Conservation (phyloP, 495 filamentous ascomycete species). For the Glutinoglossum americanum region DNA sequence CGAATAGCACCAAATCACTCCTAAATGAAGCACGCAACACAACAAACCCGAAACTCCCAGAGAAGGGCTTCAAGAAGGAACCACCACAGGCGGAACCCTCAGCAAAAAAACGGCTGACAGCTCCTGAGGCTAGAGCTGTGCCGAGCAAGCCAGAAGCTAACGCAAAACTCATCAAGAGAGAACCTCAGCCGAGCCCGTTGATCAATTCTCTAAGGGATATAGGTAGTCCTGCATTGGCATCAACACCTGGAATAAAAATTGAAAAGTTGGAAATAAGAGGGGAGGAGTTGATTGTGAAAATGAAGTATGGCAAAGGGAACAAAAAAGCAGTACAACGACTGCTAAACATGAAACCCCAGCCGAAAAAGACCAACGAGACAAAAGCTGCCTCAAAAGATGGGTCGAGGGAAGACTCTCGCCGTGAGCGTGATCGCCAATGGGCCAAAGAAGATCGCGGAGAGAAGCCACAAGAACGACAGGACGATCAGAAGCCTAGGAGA, state of each 20-base stretch:
- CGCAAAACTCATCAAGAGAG: not conserved
- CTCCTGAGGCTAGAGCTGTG: not conserved
- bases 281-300: not conserved
- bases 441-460: not conserved
- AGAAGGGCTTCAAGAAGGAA: not conserved
- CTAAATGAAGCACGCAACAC: not conserved
- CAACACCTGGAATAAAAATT: not conserved
- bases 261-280: not conserved
- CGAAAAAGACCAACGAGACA: not conserved
- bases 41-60: not conserved
- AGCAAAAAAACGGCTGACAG: not conserved
- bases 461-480: not conserved
- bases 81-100: not conserved
- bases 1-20: not conserved
- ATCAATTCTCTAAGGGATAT: not conserved
- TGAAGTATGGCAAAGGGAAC: constrained; percentile 1
- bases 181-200: not conserved
- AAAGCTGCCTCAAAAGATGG: not conserved
- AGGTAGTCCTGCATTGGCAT: not conserved
- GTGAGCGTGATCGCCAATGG: not conserved
- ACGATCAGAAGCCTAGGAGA: not conserved
- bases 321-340: not conserved
- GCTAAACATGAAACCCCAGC: not conserved
- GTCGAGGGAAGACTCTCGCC: not conserved
- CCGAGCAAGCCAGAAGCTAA: not conserved